Base-by-base conservation (phyloP, 768 basidiomycete species). In the Gloeopeniophorella convolvens region DNA sequence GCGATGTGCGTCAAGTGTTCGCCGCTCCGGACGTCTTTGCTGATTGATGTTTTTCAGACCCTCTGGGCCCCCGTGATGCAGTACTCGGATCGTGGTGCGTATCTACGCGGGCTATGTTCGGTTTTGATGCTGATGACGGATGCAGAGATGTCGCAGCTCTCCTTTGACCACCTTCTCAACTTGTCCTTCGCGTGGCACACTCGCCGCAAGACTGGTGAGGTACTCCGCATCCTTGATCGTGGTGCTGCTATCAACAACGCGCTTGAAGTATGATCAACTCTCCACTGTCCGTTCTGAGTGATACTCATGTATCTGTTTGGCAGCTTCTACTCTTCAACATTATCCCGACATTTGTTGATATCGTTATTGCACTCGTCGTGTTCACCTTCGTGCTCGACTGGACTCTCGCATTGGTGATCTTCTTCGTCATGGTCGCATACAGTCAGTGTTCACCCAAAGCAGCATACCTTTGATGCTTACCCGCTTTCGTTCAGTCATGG, bases 41-140 rank as follows among this genome's bases (percentile, higher is more conserved):
- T n/a, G n/a, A n/a, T 36, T 45, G 9, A 39, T 33, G 45, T 30
- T 26, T 32, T n/a, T 41, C 9, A 85, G 80, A 70, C 77, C 26
- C 71, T 91, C 3, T 94, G 90, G 87, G 77, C 84, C 2, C 89
- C 91, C 1, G 85, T 98, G 35, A 86, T 91, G 78, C 89, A 91
- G 66, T 88, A 82, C 63, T 89, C 87, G 0, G 89, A 94, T 62
- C 70, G 83, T 60, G 78, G 79, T 77, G 55, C 51, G 69, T 60
- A 36, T 3, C 47, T n/a, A 35, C 16, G 9, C 12, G 5, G 20
- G 35, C 15, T n/a, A n/a, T n/a, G n/a, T n/a, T n/a, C n/a, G n/a
- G n/a, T n/a, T n/a, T 32, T 10, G 15, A 35, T 34, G 16, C 15
- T 47, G 16, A 6, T 54, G 7, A 33, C 11, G 48, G 45, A 28